Conservation (phyloP, 2,329 filamentous ascomycete species). For the Didymella glomerata region DNA sequence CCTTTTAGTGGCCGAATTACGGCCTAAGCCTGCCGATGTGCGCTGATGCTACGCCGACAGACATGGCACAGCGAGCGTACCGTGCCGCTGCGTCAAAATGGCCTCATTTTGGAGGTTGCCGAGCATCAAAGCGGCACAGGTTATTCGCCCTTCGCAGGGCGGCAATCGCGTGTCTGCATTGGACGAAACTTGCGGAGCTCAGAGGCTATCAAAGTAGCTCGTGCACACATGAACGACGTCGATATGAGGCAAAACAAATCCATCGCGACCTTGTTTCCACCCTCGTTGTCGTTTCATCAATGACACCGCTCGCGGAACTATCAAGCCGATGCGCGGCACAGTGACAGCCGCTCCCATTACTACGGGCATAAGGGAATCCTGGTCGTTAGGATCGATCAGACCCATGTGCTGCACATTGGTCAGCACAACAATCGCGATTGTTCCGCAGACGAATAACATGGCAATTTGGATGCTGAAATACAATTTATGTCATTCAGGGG, state of each 20-base stretch:
- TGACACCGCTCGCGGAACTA: neutral
- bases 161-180: slow-evolving; percentile 1
- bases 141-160: neutral
- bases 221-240: slow-evolving; percentile 2
- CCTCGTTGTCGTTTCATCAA: neutral
- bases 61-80: slow-evolving; percentile 3
- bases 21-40: slow-evolving; percentile 5
- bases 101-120: slow-evolving; percentile 7
- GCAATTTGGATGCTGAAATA: neutral
- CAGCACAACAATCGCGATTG: neutral
- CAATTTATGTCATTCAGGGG: neutral
- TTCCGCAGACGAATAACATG: neutral
- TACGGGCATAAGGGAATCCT: neutral
- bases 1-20: neutral
- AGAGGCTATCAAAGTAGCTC: neutral
- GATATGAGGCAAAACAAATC: neutral
- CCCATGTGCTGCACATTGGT: neutral
- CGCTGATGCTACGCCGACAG: neutral
- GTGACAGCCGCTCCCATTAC: neutral
- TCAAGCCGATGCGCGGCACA: slow-evolving; percentile 3
- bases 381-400: neutral
- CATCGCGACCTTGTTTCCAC: neutral
- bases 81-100: slow-evolving; percentile 11
- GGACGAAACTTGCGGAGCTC: neutral
- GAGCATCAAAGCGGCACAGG: neutral